These are phyloP conservation scores for Phytophthora sp. DNA, from an alignment of 352 stramenopile species.

Conservation along the genomic window DNA sequence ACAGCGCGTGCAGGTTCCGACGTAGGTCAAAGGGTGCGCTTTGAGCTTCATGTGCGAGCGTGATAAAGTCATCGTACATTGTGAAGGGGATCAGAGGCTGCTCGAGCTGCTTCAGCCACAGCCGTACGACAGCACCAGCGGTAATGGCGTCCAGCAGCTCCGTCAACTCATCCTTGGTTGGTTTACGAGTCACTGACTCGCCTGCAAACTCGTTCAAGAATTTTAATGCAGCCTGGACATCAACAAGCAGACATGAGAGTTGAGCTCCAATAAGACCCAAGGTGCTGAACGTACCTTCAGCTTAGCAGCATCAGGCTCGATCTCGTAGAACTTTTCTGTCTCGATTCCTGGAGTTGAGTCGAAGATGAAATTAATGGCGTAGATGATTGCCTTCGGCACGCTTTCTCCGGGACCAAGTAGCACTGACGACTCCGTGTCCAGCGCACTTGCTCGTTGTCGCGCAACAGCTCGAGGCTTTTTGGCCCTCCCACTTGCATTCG, in stretches of 20 bases:
- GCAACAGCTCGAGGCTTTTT: constrained; percentile 37
- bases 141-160: constrained; percentile 61
- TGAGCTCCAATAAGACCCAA: neutral
- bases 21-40: constrained; percentile 56
- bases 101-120: constrained; percentile 74
- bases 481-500: constrained; percentile 24
- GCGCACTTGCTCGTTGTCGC: constrained; percentile 45
- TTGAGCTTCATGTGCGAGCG: constrained; percentile 48
- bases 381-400: constrained; percentile 61
- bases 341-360: constrained; percentile 82
- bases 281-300: constrained; percentile 68
- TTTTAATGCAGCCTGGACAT: constrained; percentile 38
- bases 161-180: constrained; percentile 67
- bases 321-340: constrained; percentile 75
- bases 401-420: constrained; percentile 44
- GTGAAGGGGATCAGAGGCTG: constrained; percentile 67
- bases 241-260: constrained; percentile 6
- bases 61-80: constrained; percentile 66
- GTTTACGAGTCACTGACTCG: constrained; percentile 39
- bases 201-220: constrained; percentile 73
- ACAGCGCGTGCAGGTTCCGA: constrained; percentile 63
- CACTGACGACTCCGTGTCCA: constrained; percentile 59
- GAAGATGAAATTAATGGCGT: constrained; percentile 85
- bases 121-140: constrained; percentile 61
- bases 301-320: constrained; percentile 46